These are phyloP conservation scores for Samsoniella hepiali DNA, from an alignment of 2,329 filamentous ascomycete species.

Conservation along the genomic window DNA sequence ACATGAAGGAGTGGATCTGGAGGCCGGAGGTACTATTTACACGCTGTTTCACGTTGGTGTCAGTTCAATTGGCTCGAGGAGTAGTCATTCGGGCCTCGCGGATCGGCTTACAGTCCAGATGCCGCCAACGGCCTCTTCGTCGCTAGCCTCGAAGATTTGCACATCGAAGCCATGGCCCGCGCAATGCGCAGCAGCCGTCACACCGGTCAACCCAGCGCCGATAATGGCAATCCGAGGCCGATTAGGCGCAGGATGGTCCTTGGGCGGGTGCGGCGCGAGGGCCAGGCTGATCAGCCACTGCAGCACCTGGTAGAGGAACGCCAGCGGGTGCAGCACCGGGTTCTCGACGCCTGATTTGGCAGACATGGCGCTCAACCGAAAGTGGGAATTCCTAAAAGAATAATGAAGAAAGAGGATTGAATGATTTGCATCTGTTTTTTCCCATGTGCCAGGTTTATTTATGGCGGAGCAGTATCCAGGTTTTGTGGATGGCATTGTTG, in stretches of 20 bases:
- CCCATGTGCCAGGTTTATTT: not conserved
- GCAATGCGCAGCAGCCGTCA: slow-evolving; percentile 77
- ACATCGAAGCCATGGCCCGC: slow-evolving; percentile 84
- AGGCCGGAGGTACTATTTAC: slow-evolving; percentile 81
- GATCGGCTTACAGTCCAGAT: slow-evolving; percentile 68
- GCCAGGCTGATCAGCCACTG: slow-evolving; percentile 63
- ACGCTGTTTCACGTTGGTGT: slow-evolving; percentile 41
- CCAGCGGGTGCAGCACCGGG: slow-evolving; percentile 50
- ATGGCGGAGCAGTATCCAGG: not conserved
- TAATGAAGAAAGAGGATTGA: not conserved
- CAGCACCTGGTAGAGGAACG: slow-evolving; percentile 61
- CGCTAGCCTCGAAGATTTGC: slow-evolving; percentile 71
- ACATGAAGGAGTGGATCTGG: slow-evolving; percentile 84
- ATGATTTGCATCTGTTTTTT: not conserved
- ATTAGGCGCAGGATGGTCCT: slow-evolving; percentile 51
- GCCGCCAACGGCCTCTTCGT: slow-evolving; percentile 64
- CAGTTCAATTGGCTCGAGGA: not conserved
- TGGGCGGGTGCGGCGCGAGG: slow-evolving; percentile 68
- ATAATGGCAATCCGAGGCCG: slow-evolving; percentile 67
- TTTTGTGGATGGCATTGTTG: slow-evolving; percentile 8
- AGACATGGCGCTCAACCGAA: slow-evolving; percentile 28
- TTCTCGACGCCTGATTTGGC: slow-evolving; percentile 35
- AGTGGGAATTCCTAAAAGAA: not conserved
- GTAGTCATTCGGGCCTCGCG: not conserved
- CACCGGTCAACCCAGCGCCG: slow-evolving; percentile 68